Conservation (phyloP, 1,284 basidiomycete genomes). For the Sanghuangporus baumii region DNA sequence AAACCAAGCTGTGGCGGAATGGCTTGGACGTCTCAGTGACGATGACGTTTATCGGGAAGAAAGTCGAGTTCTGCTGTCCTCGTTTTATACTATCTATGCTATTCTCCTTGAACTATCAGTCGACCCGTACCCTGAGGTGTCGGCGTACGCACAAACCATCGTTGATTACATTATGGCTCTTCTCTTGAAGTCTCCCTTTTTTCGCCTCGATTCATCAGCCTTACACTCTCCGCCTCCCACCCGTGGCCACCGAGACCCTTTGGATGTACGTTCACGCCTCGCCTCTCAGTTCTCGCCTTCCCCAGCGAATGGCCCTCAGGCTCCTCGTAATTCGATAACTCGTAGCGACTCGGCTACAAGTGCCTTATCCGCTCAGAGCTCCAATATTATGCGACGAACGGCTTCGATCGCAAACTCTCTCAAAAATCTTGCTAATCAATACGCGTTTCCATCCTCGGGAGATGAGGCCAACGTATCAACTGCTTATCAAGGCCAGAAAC, state of each 20-base stretch:
- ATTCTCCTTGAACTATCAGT: conserved; percentile 87
- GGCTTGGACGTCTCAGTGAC: conserved; percentile 63
- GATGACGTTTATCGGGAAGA: conserved; percentile 69
- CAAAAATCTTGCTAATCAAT: conserved; percentile 68
- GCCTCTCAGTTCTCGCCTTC: conserved; percentile 46
- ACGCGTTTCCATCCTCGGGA: conserved; percentile 53
- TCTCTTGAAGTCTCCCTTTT: conserved; percentile 84
- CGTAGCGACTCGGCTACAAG: conserved; percentile 60
- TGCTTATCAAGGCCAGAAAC: conserved; percentile 24
- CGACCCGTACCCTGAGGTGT: conserved; percentile 92
- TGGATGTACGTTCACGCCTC: conserved; percentile 41
- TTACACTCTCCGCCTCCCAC: conserved; percentile 49
- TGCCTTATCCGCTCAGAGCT: conserved; percentile 52
- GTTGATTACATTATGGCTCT: conserved; percentile 91
- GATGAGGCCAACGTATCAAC: conserved; percentile 52
- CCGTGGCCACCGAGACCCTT: conserved; percentile 27
- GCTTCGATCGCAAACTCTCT: conserved; percentile 82
- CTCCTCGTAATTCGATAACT: conserved; percentile 31
- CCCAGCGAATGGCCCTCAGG: conserved; percentile 36
- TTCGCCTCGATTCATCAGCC: conserved; percentile 61
- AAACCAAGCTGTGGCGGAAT: conserved; percentile 67
- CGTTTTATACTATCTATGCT: conserved; percentile 91
- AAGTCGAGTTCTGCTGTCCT: conserved; percentile 79
- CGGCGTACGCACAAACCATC: conserved; percentile 84
- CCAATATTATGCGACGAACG: conserved; percentile 70